Conservation (phyloP, 495 filamentous ascomycete genomes). For the Symbiotaphrina buchneri region DNA sequence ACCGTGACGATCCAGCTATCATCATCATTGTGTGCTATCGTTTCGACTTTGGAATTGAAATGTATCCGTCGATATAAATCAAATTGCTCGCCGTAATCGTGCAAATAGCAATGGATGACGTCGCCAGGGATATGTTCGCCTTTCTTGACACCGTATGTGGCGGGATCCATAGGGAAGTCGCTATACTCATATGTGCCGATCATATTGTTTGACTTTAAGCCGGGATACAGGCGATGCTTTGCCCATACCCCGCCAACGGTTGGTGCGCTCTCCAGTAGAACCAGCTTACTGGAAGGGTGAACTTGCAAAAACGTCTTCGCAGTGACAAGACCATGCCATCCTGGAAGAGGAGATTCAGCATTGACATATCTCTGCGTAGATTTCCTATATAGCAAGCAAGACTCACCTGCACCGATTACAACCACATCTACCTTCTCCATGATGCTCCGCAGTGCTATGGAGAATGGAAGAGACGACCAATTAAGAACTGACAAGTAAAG, state of each 20-base stretch:
- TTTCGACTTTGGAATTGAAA: constrained; percentile 25
- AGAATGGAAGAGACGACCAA: too few relatives aligned
- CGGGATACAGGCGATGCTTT: constrained; percentile 36
- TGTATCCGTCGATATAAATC: constrained; percentile 28
- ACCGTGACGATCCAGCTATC: constrained; percentile 19
- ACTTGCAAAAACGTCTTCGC: constrained; percentile 36
- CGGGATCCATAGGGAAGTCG: constrained; percentile 46
- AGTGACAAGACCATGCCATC: constrained; percentile 34
- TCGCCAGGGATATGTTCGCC: constrained; percentile 47
- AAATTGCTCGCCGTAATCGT: constrained; percentile 35
- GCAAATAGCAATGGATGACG: constrained; percentile 41
- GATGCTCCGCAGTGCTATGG: too few relatives aligned
- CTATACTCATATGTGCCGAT: constrained; percentile 45
- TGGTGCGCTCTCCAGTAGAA: constrained; percentile 27
- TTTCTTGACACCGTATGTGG: constrained; percentile 30
- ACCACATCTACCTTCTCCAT: too few relatives aligned
- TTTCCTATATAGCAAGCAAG: too few relatives aligned
- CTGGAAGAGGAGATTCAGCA: constrained; percentile 8
- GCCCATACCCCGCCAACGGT: constrained; percentile 55
- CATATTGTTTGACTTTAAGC: constrained; percentile 41
- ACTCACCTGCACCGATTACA: too few relatives aligned
- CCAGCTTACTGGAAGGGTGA: constrained; percentile 22
- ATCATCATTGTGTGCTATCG: constrained; percentile 21
- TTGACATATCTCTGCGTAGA: too few relatives aligned
- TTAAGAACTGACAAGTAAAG: too few relatives aligned